phyloP scores from a whole-genome alignment of 176 grass and related monocot genomes.

The Tillandsia leiboldiana region DNA sequence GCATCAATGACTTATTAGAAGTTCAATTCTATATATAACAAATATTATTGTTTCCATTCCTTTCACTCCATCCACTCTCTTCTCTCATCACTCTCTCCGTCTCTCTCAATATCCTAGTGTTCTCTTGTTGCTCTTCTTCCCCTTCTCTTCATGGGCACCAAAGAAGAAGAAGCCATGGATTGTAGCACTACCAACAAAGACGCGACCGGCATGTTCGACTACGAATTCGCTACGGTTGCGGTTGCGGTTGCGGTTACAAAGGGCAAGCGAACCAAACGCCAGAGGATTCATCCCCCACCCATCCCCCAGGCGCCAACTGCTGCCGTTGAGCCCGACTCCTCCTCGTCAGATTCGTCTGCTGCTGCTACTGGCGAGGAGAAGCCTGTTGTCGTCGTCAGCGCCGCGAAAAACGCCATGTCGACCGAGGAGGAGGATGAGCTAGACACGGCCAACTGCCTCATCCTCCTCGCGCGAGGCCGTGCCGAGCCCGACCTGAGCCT shows the following conservation, averaged over 20 bases:
- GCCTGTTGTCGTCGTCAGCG: too few relatives aligned
- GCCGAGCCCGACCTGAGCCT: not conserved
- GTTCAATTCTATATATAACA: too few relatives aligned
- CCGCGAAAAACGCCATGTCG: too few relatives aligned
- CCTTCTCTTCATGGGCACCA: constrained; percentile 18
- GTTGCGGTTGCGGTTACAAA: constrained; percentile 31
- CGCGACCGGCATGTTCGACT: not conserved
- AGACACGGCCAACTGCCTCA: constrained; percentile 74
- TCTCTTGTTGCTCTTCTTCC: not conserved
- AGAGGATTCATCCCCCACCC: constrained; percentile 10
- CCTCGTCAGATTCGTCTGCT: constrained; percentile 18
- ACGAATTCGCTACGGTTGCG: not conserved
- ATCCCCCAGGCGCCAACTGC: not conserved
- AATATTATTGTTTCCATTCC: constrained; percentile 25
- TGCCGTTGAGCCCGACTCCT: constrained; percentile 6
- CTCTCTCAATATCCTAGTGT: constrained; percentile 4
- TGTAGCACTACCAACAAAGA: constrained; percentile 7
- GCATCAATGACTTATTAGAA: too few relatives aligned
- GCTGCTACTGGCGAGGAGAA: constrained; percentile 8
- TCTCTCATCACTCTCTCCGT: constrained; percentile 24
- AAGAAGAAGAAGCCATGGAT: constrained; percentile 19
- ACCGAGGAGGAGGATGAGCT: constrained; percentile 56
- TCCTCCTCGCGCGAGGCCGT: constrained; percentile 43
- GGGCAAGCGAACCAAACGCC: constrained; percentile 75
- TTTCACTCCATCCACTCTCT: constrained; percentile 20